phyloP scores from a whole-genome alignment of 2,329 filamentous ascomycete species.

The Coniochaeta sp. region DNA sequence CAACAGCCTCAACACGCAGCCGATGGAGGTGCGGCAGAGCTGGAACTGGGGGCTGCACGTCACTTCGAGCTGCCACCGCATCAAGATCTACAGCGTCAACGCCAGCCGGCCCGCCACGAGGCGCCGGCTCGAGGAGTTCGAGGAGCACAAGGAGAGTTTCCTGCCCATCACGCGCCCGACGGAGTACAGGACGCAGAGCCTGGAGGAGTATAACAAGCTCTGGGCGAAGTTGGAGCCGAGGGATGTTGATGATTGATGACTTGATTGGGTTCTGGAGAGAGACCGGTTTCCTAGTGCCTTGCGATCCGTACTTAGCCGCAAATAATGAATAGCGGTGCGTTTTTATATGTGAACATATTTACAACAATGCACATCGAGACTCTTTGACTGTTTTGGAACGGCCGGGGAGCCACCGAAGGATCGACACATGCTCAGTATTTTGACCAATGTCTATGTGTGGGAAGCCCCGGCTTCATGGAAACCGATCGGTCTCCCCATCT shows the following conservation, averaged over 20 bases:
- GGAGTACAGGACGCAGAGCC: slow-evolving; percentile 38
- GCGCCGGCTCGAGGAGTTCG: slow-evolving; percentile 41
- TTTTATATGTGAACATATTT: no score
- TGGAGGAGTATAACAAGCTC: slow-evolving; percentile 36
- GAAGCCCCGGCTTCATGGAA: no score
- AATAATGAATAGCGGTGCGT: no score
- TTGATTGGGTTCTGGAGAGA: background rate
- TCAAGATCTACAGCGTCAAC: slow-evolving; percentile 59
- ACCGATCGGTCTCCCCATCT: no score
- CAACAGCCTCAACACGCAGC: slow-evolving; percentile 55
- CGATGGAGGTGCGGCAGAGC: slow-evolving; percentile 15
- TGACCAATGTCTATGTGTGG: no score
- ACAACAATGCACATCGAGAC: no score
- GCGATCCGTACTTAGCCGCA: no score
- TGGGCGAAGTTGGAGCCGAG: background rate
- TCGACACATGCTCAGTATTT: no score
- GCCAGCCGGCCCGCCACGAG: slow-evolving; percentile 38
- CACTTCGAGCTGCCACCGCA: slow-evolving; percentile 53
- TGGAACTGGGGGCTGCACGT: slow-evolving; percentile 62
- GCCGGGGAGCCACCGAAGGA: no score
- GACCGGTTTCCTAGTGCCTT: no score
- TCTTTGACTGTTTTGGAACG: no score
- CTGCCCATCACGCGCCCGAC: slow-evolving; percentile 47
- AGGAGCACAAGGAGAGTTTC: slow-evolving; percentile 35
- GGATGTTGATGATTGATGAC: slow-evolving; percentile 2